phyloP scores from a whole-genome alignment of 1,284 basidiomycete species.

The Rhodotorula sp. region DNA sequence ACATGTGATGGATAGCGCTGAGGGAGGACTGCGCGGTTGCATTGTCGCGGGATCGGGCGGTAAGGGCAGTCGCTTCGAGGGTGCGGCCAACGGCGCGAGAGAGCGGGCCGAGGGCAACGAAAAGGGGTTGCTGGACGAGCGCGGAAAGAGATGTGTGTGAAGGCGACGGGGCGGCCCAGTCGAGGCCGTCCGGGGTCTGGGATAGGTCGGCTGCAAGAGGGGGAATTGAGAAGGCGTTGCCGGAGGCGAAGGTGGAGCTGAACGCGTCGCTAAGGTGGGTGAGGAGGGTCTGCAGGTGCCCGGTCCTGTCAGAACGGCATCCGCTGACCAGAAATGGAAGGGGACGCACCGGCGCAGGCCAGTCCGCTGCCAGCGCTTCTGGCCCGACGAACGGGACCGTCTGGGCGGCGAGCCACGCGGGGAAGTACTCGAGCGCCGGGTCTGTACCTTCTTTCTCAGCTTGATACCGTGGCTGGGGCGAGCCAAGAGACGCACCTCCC shows the following conservation, averaged over 20 bases:
- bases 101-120: conserved; percentile 36
- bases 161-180: conserved; percentile 31
- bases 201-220: conserved; percentile 30
- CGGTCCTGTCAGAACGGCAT: neutral
- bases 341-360: conserved; percentile 1
- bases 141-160: conserved; percentile 27
- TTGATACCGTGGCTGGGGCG: too few species aligned
- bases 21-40: neutral
- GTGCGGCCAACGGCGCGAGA: conserved; percentile 42
- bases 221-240: conserved; percentile 36
- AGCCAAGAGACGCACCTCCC: too few species aligned
- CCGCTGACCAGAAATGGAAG: too few species aligned
- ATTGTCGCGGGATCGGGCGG: conserved; percentile 2
- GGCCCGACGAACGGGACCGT: conserved; percentile 31
- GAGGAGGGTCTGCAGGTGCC: conserved; percentile 17
- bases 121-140: conserved; percentile 12
- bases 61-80: conserved; percentile 29
- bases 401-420: conserved; percentile 42
- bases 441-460: too few species aligned
- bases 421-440: neutral
- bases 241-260: conserved; percentile 33
- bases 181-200: conserved; percentile 22
- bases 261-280: conserved; percentile 18
- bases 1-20: conserved; percentile 12
- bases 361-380: conserved; percentile 11